phyloP scores from a whole-genome alignment of 345 rosid genomes.

The Noccaea bulbosa region DNA sequence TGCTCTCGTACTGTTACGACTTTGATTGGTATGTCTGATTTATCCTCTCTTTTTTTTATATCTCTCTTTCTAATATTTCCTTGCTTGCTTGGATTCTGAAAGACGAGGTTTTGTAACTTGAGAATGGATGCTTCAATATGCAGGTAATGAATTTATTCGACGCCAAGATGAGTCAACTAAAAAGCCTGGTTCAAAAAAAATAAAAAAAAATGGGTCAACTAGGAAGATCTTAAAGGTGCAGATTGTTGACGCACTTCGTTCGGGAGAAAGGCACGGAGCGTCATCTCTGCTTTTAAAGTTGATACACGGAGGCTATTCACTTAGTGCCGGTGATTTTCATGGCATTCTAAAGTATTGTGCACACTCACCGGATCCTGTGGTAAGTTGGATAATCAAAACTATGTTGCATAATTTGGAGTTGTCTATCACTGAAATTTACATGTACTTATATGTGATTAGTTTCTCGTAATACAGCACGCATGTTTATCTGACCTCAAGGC shows the following conservation, averaged over 20 bases:
- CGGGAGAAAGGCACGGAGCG: conserved; percentile 68
- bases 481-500: conserved; percentile 29
- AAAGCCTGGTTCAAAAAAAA: no score
- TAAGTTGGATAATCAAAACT: conserved; percentile 45
- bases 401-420: not conserved
- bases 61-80: not conserved
- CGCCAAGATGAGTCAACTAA: conserved; percentile 37
- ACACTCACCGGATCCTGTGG: conserved; percentile 71
- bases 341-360: conserved; percentile 70
- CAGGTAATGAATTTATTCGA: conserved; percentile 45
- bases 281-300: conserved; percentile 62
- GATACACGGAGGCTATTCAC: conserved; percentile 37
- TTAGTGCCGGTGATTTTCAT: conserved; percentile 53
- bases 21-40: conserved; percentile 44
- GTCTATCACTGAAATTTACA: conserved; percentile 1
- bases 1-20: conserved; percentile 51
- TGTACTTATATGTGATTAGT: conserved; percentile 2
- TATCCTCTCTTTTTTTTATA: not conserved
- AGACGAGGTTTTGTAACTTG: conserved; percentile 14
- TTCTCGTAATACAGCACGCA: not conserved
- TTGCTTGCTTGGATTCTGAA: not conserved
- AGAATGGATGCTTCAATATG: conserved; percentile 17
- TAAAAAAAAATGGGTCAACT: conserved; percentile 40
- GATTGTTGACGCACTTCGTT: conserved; percentile 65
- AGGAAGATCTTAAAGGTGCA: conserved; percentile 48